These are phyloP conservation scores for Xanthoconium separans DNA, from an alignment of 1,284 basidiomycete genomes.

Conservation along the genomic window DNA sequence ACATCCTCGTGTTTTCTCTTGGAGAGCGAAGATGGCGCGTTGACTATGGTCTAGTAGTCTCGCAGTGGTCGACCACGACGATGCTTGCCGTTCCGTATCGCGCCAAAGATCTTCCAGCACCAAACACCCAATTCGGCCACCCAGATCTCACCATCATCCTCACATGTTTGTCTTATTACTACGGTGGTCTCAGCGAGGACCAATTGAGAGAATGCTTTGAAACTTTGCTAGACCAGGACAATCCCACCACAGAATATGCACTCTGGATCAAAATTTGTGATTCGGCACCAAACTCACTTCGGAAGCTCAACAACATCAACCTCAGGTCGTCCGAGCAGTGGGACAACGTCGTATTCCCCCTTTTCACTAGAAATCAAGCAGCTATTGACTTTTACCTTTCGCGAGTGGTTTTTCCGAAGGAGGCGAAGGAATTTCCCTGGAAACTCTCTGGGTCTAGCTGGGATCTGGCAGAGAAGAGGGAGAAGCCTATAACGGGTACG, in stretches of 20 bases:
- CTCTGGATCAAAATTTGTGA: neutral
- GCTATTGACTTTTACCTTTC: no score
- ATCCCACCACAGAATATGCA: neutral
- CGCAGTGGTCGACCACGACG: neutral
- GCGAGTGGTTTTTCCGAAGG: neutral
- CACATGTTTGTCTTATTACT: neutral
- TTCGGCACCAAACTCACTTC: neutral
- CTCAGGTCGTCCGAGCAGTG: neutral
- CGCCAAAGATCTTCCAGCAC: neutral
- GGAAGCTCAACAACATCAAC: neutral
- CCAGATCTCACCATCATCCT: neutral
- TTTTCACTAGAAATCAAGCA: neutral
- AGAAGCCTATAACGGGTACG: neutral
- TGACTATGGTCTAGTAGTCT: neutral
- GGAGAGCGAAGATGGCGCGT: conserved; percentile 1
- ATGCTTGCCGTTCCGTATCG: conserved; percentile 1
- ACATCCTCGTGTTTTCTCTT: neutral
- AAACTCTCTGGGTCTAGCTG: neutral
- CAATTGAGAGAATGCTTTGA: neutral
- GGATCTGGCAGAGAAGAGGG: neutral
- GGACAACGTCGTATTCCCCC: neutral
- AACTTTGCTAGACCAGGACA: neutral
- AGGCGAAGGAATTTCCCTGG: conserved; percentile 1
- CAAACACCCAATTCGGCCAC: neutral
- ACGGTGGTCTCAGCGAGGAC: neutral